Percentiles rank a stretch among this genome's conserved stretches.
These are phyloP conservation scores for Cinnamomum micranthum DNA, from an alignment of 164 flowering plant genomes.

Conservation along the genomic window DNA sequence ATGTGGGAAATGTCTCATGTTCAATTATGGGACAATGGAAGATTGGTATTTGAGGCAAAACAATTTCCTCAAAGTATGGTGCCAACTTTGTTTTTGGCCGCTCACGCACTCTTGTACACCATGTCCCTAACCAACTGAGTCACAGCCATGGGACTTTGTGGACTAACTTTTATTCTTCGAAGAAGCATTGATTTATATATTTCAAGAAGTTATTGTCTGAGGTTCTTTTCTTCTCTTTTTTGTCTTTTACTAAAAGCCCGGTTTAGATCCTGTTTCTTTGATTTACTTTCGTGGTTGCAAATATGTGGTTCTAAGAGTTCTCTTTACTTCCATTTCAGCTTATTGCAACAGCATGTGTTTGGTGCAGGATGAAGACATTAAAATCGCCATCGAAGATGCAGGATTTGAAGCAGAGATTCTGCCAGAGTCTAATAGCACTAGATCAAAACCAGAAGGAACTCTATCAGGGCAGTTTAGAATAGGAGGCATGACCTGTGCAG, in stretches of 20 bases:
- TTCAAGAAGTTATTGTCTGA: neutral
- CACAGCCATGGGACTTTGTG: neutral
- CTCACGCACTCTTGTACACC: neutral
- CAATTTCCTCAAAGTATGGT: no score
- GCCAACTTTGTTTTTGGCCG: neutral
- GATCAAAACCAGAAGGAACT: conserved; percentile 32
- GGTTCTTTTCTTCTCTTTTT: no score
- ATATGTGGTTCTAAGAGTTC: neutral
- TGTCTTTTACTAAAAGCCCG: neutral
- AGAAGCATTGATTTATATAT: neutral
- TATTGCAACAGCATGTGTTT: conserved; percentile 1
- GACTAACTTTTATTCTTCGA: neutral
- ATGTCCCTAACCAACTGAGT: neutral
- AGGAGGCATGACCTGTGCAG: conserved; percentile 99
- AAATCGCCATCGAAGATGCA: conserved; percentile 89
- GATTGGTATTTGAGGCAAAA: neutral
- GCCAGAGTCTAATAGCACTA: conserved; percentile 35
- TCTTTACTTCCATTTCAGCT: neutral
- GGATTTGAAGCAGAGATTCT: conserved; percentile 96
- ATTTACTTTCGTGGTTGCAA: neutral
- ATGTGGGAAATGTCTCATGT: neutral
- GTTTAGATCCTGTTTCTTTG: no score
- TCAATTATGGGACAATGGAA: neutral
- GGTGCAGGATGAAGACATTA: conserved; percentile 78
- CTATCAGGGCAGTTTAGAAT: conserved; percentile 81